Evolutionary conservation across 352 stramenopile species (phyloP).

Genomic region (Pythium insidiosum): DNA sequence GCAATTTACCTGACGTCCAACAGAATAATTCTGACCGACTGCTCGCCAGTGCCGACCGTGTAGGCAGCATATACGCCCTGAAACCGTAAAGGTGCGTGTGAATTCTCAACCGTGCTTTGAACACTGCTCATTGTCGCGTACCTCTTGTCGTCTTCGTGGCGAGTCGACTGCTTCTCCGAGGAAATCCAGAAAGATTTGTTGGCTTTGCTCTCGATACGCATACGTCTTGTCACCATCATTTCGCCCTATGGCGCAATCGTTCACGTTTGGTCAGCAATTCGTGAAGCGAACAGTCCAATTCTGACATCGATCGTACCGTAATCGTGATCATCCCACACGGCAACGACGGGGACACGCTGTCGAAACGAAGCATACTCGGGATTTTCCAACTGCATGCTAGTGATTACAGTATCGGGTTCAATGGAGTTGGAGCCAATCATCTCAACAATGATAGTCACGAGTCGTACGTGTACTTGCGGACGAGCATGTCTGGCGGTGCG

Average conservation of each 20-base stretch:
- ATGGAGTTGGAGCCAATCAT: too few species aligned
- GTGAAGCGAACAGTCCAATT: neutral
- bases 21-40: constrained; percentile 30
- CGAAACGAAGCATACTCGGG: constrained; percentile 12
- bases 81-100: too few species aligned
- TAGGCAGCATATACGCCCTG: constrained; percentile 30
- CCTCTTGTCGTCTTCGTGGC: constrained; percentile 18
- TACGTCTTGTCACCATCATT: constrained; percentile 38
- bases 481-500: constrained; percentile 19
- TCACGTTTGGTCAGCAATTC: neutral
- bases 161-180: constrained; percentile 23
- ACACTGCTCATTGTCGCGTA: neutral
- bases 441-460: neutral
- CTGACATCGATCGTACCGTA: constrained; percentile 24
- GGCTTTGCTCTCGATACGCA: constrained; percentile 21
- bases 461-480: constrained; percentile 23
- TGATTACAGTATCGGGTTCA: too few species aligned
- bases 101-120: constrained; percentile 1
- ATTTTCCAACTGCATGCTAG: constrained; percentile 15
- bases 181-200: constrained; percentile 35
- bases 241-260: constrained; percentile 8
- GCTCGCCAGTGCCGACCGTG: constrained; percentile 10
- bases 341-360: constrained; percentile 16
- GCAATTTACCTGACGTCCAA: constrained; percentile 27
- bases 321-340: constrained; percentile 41